Evolutionary conservation across 1,284 basidiomycete species (phyloP).

Genomic region (Leccinum griseonigrum): DNA sequence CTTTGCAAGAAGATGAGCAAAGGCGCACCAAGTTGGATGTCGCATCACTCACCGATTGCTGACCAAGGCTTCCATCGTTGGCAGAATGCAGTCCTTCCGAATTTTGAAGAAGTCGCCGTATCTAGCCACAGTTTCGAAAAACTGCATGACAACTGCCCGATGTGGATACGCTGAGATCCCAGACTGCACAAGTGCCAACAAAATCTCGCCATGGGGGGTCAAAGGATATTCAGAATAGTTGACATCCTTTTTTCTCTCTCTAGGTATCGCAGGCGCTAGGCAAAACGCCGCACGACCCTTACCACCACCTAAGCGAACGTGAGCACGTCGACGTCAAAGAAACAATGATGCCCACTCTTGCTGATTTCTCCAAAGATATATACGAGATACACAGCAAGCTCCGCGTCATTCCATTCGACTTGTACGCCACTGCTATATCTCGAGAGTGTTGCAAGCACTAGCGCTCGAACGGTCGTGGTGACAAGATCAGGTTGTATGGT

Average conservation of each 20-base stretch:
- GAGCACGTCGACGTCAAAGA: constrained; percentile 1
- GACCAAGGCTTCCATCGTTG: constrained; percentile 87
- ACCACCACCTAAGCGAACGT: constrained; percentile 48
- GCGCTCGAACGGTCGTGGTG: constrained; percentile 65
- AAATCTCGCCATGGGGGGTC: constrained; percentile 88
- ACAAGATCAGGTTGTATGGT: constrained; percentile 82
- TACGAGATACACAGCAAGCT: constrained; percentile 89
- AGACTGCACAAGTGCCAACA: constrained; percentile 82
- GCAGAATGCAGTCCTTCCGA: constrained; percentile 82
- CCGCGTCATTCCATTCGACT: constrained; percentile 91
- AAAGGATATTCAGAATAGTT: constrained; percentile 87
- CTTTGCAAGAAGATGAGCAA: constrained; percentile 41
- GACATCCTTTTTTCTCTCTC: constrained; percentile 63
- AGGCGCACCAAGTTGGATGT: background rate
- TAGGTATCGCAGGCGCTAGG: constrained; percentile 60
- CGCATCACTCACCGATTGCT: constrained; percentile 62
- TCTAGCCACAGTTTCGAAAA: constrained; percentile 89
- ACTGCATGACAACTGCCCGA: constrained; percentile 87
- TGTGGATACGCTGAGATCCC: constrained; percentile 85
- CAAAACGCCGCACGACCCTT: constrained; percentile 79
- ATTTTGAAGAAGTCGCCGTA: constrained; percentile 98
- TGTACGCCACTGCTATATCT: constrained; percentile 56
- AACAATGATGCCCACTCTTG: constrained; percentile 51
- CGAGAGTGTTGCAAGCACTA: constrained; percentile 72
- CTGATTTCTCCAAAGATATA: constrained; percentile 94